These are phyloP conservation scores for Phytophthora foliorum DNA, from an alignment of 352 stramenopile species.

Conservation along the genomic window DNA sequence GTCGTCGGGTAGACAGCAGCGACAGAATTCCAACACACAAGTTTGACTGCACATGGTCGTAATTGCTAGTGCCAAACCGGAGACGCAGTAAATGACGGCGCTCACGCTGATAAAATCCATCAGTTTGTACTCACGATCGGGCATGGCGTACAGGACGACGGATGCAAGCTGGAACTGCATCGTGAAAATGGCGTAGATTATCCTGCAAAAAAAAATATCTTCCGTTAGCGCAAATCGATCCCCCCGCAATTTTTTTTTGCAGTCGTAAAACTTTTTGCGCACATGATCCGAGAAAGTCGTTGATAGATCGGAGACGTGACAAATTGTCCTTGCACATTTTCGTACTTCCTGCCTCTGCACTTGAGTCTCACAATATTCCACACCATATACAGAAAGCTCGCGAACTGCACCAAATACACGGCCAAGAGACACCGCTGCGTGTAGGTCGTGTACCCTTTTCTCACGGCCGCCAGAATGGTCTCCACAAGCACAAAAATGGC, in stretches of 20 bases:
- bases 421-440: conserved; percentile 49
- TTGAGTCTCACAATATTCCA: conserved; percentile 54
- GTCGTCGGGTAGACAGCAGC: conserved; percentile 55
- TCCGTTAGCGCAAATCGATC: conserved; percentile 2
- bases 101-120: conserved; percentile 53
- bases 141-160: conserved; percentile 51
- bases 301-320: conserved; percentile 74
- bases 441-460: conserved; percentile 55
- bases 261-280: conserved; percentile 1
- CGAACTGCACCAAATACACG: conserved; percentile 56
- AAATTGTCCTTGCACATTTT: conserved; percentile 72
- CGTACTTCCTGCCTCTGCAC: conserved; percentile 60
- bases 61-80: conserved; percentile 47
- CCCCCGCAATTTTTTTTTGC: no score
- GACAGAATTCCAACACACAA: conserved; percentile 48
- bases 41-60: conserved; percentile 61
- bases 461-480: conserved; percentile 35
- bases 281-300: conserved; percentile 73
- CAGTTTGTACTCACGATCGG: conserved; percentile 30
- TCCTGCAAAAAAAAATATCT: conserved; percentile 22
- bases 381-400: conserved; percentile 61
- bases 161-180: conserved; percentile 66
- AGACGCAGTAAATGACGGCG: conserved; percentile 45
- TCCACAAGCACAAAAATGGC: conserved; percentile 41
- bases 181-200: conserved; percentile 70